phyloP scores from a whole-genome alignment of 108 stramenopile species.

The Nitzschia sp. region DNA sequence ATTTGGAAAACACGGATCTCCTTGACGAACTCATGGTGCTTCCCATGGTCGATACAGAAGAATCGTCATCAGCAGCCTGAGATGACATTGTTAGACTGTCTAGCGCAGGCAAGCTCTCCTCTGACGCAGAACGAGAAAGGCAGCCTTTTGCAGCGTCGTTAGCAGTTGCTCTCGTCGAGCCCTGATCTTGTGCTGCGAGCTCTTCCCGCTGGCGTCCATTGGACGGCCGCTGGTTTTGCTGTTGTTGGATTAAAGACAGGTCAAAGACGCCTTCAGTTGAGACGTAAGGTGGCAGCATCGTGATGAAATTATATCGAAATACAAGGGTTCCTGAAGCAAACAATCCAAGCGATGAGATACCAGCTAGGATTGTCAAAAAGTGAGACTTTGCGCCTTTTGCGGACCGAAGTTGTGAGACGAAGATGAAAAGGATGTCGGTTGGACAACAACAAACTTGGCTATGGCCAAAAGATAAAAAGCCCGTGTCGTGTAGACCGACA shows the following conservation, averaged over 20 bases:
- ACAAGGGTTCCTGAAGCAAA: too few relatives aligned
- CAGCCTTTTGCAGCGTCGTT: neutral
- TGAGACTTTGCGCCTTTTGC: too few relatives aligned
- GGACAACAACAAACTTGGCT: too few relatives aligned
- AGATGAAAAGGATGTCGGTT: too few relatives aligned
- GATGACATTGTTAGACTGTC: neutral
- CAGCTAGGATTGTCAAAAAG: too few relatives aligned
- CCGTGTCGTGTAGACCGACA: too few relatives aligned
- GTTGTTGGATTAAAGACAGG: neutral
- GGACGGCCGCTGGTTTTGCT: neutral
- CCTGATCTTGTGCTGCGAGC: neutral
- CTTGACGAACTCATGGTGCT: neutral
- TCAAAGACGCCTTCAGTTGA: neutral
- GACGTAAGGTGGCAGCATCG: neutral
- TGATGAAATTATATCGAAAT: neutral
- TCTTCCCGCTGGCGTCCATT: neutral
- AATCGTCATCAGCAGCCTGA: conserved; percentile 10
- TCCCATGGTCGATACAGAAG: conserved; percentile 20
- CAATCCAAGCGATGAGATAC: too few relatives aligned
- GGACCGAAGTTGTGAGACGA: too few relatives aligned
- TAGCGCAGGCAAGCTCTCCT: neutral
- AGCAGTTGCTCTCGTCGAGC: neutral
- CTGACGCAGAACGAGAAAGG: neutral
- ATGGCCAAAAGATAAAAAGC: too few relatives aligned
- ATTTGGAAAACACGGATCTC: conserved; percentile 18